A percentile compares a stretch with the other conserved stretches of the same genome.
Conservation (phyloP, 2,329 filamentous ascomycete species). For the Ploettnerulaceae sp. region DNA sequence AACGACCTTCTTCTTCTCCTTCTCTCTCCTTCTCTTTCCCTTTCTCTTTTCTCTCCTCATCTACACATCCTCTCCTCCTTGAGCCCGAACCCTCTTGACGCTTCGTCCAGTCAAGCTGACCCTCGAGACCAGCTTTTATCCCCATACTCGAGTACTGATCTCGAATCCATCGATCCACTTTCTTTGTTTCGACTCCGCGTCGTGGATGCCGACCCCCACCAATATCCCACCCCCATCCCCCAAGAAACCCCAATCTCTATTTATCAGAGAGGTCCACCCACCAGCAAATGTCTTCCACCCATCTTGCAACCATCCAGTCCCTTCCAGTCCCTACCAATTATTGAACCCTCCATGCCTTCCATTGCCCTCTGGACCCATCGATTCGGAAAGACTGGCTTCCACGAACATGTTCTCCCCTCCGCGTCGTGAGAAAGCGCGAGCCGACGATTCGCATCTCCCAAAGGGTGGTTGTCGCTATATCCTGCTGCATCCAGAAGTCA, state of each 20-base stretch:
- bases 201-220: constrained; percentile 6
- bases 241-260: constrained; percentile 11
- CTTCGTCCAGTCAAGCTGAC: too few species aligned
- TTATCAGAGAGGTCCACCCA: constrained; percentile 14
- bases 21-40: not conserved
- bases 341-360: constrained; percentile 24
- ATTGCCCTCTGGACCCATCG: constrained; percentile 25
- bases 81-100: too few species aligned
- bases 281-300: constrained; percentile 8
- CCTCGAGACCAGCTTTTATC: too few species aligned
- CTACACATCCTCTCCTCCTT: too few species aligned
- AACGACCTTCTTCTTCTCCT: not conserved
- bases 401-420: constrained; percentile 29
- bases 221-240: constrained; percentile 12
- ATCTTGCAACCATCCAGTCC: constrained; percentile 3
- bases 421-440: constrained; percentile 29
- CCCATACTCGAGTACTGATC: too few species aligned
- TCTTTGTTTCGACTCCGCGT: constrained; percentile 1
- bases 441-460: constrained; percentile 45
- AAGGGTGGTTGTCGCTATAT: constrained; percentile 57
- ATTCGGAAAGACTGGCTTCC: constrained; percentile 19
- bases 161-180: too few species aligned
- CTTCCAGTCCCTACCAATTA: constrained; percentile 16
- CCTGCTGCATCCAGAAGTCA: constrained; percentile 50
- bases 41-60: too few species aligned